Conservation (phyloP, 2,329 filamentous ascomycete genomes). For the Pseudopyrenochaeta lycopersici region DNA sequence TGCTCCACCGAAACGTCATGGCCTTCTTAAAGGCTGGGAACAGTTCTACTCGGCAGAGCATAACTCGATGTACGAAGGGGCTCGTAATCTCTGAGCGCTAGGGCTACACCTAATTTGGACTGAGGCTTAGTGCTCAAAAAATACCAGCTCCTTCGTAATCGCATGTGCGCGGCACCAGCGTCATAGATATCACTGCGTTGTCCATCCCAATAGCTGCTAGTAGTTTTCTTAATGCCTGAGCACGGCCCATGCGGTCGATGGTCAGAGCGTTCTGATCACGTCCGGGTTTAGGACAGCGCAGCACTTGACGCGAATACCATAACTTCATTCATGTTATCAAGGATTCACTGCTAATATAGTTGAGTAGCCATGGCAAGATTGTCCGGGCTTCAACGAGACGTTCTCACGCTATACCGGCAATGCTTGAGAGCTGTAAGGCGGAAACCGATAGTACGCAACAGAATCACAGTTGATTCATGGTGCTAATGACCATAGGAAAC, state of each 20-base stretch:
- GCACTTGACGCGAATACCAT: background rate
- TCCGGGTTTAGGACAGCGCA: background rate
- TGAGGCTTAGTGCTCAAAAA: too few relatives aligned
- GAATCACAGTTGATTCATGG: background rate
- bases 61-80: too few relatives aligned
- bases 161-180: background rate
- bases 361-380: conserved; percentile 58
- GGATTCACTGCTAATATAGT: background rate
- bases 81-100: too few relatives aligned
- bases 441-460: conserved; percentile 74
- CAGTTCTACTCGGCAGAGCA: background rate
- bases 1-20: background rate
- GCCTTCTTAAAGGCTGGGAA: background rate
- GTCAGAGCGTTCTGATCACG: background rate
- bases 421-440: conserved; percentile 83
- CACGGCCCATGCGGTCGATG: conserved; percentile 3
- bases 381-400: conserved; percentile 90
- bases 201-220: conserved; percentile 11
- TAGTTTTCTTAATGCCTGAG: background rate
- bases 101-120: too few relatives aligned
- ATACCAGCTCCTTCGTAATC: too few relatives aligned
- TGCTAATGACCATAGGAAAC: conserved; percentile 56
- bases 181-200: conserved; percentile 3
- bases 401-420: conserved; percentile 83
- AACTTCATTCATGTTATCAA: background rate